Conservation (phyloP, 1,284 basidiomycete species). For the Melampsora americana region DNA sequence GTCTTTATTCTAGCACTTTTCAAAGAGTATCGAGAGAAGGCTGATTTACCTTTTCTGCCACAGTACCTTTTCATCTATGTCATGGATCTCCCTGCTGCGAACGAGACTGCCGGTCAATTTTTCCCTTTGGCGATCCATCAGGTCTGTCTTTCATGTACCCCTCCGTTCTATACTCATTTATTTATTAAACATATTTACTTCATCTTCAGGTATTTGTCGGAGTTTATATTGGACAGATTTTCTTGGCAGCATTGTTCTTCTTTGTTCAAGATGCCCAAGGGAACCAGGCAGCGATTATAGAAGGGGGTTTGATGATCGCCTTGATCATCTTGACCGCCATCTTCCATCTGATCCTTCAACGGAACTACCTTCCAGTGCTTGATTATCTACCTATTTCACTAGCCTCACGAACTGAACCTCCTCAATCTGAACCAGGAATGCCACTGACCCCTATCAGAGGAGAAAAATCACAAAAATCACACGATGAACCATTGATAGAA, state of each 20-base stretch:
- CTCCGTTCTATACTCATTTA: neutral
- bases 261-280: slow-evolving; percentile 13
- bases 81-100: slow-evolving; percentile 65
- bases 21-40: neutral
- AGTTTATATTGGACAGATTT: slow-evolving; percentile 39
- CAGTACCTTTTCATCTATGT: slow-evolving; percentile 59
- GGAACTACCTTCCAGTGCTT: slow-evolving; percentile 34
- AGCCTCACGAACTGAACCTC: neutral
- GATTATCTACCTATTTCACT: slow-evolving; percentile 40
- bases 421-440: neutral
- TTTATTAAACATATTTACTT: neutral
- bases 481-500: slow-evolving; percentile 31
- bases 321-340: slow-evolving; percentile 23
- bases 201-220: slow-evolving; percentile 32
- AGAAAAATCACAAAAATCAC: neutral
- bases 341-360: slow-evolving; percentile 20
- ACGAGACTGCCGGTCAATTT: slow-evolving; percentile 89
- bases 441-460: neutral
- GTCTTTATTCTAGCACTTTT: slow-evolving; percentile 67
- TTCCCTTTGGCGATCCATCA: slow-evolving; percentile 93
- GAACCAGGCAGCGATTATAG: slow-evolving; percentile 13
- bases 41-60: slow-evolving; percentile 10
- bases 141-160: slow-evolving; percentile 76
- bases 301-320: slow-evolving; percentile 40
- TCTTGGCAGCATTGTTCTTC: slow-evolving; percentile 34